Conservation (phyloP, 2,329 filamentous ascomycete species). For the Taxawa tesnikishii region DNA sequence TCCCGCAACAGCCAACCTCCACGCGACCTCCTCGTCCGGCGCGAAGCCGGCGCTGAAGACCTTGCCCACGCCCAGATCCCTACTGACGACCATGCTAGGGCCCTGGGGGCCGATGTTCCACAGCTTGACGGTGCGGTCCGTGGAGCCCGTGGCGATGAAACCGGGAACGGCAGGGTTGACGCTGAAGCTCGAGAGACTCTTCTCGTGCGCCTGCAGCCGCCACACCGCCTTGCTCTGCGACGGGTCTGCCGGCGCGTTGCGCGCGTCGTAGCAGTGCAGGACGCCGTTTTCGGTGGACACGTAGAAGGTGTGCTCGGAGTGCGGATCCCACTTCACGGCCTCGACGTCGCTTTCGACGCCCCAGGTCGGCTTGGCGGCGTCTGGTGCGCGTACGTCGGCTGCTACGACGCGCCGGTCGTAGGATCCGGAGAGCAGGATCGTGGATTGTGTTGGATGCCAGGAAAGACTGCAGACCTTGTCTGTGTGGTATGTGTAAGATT, state of each 20-base stretch:
- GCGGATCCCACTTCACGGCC: constrained; percentile 82
- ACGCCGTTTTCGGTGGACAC: constrained; percentile 82
- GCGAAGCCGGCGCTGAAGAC: constrained; percentile 87
- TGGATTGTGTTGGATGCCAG: constrained; percentile 81
- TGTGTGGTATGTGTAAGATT: constrained; percentile 90
- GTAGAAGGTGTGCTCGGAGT: constrained; percentile 88
- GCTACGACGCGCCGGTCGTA: constrained; percentile 91
- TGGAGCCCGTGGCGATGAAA: constrained; percentile 85
- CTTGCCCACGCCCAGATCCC: constrained; percentile 87
- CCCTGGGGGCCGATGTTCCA: constrained; percentile 72
- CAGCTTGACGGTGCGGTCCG: constrained; percentile 89
- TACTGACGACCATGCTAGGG: constrained; percentile 79
- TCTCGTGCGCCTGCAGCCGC: constrained; percentile 91
- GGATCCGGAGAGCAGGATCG: constrained; percentile 79
- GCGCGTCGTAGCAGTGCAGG: constrained; percentile 82
- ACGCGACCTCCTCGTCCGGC: constrained; percentile 80
- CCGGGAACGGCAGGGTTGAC: constrained; percentile 83
- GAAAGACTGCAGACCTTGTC: constrained; percentile 96
- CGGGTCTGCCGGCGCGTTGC: constrained; percentile 61
- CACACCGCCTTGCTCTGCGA: constrained; percentile 73
- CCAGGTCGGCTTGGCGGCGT: constrained; percentile 69
- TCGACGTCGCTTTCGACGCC: constrained; percentile 94
- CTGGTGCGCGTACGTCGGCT: constrained; percentile 91
- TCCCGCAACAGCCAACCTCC: constrained; percentile 83
- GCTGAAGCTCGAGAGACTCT: constrained; percentile 83